Percentiles rank a stretch among this genome's conserved stretches.
phyloP scores from a whole-genome alignment of 305 asterid genomes.

The Ilex paraguariensis region DNA sequence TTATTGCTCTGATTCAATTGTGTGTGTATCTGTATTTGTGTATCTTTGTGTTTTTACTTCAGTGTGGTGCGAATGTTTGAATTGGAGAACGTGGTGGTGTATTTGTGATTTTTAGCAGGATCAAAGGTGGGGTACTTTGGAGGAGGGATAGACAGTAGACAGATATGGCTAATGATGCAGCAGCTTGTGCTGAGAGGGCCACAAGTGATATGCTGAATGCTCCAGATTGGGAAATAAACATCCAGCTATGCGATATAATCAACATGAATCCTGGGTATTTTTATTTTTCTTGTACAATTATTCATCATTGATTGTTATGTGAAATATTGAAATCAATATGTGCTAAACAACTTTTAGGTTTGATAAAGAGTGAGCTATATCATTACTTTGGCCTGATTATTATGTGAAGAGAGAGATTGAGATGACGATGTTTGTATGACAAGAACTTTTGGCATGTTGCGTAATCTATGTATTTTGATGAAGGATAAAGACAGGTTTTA shows the following conservation, averaged over 20 bases:
- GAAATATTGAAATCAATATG: no score
- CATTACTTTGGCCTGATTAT: no score
- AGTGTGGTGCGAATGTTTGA: constrained; percentile 1
- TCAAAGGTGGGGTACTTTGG: constrained; percentile 16
- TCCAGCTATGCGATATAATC: constrained; percentile 86
- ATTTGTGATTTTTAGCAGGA: constrained; percentile 10
- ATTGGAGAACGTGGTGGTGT: constrained; percentile 11
- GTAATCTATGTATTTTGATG: no score
- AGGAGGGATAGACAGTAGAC: constrained; percentile 18
- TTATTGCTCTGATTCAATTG: constrained; percentile 6
- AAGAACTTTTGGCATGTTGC: no score
- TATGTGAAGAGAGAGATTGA: no score
- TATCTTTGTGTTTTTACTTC: constrained; percentile 3
- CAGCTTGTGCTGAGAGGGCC: constrained; percentile 92
- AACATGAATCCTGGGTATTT: constrained; percentile 81
- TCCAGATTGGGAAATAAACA: constrained; percentile 97
- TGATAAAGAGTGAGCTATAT: no score
- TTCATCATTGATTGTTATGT: no score
- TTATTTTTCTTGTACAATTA: no score
- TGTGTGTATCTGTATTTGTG: neutral
- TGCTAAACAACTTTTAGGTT: no score
- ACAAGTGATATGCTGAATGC: constrained; percentile 88
- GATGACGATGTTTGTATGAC: no score
- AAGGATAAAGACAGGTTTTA: no score
- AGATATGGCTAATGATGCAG: constrained; percentile 75